phyloP scores from a whole-genome alignment of 1,139 yeast genomes.

The Blastobotrys serpentis region DNA sequence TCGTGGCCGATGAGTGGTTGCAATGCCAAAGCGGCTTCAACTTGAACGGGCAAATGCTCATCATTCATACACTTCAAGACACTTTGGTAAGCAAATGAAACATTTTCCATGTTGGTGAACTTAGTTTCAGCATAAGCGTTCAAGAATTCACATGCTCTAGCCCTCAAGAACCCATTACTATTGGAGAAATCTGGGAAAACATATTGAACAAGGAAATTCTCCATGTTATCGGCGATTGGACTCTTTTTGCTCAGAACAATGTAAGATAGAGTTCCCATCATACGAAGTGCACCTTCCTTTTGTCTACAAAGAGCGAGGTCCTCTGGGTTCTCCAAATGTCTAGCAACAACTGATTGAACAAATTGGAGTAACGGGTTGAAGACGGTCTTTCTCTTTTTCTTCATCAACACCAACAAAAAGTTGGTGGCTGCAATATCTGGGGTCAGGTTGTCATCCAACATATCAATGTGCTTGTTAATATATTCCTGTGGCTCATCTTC shows the following conservation, averaged over 20 bases:
- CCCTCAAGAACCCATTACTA: conserved; percentile 68
- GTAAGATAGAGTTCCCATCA: conserved; percentile 70
- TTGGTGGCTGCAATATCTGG: conserved; percentile 82
- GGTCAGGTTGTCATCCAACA: conserved; percentile 68
- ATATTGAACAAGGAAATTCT: conserved; percentile 58
- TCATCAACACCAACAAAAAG: conserved; percentile 68
- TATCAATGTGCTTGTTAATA: conserved; percentile 74
- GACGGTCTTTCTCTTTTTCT: conserved; percentile 58
- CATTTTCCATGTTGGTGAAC: conserved; percentile 49
- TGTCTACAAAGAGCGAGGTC: conserved; percentile 64
- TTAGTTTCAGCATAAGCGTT: conserved; percentile 67
- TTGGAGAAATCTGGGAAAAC: conserved; percentile 74
- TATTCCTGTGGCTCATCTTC: conserved; percentile 92
- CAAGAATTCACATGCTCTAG: conserved; percentile 79
- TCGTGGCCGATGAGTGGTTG: conserved; percentile 72
- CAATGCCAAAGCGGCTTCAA: conserved; percentile 81
- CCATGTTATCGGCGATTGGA: conserved; percentile 66
- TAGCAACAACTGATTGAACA: conserved; percentile 54
- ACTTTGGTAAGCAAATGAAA: conserved; percentile 62
- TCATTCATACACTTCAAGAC: conserved; percentile 59
- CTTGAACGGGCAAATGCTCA: conserved; percentile 68
- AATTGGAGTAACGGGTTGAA: conserved; percentile 66
- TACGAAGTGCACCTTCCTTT: conserved; percentile 77
- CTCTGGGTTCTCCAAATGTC: conserved; percentile 41
- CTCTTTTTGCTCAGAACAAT: conserved; percentile 55